These are phyloP conservation scores for Starmerella khaoyaiensis DNA, from an alignment of 805 yeast genomes.

Conservation along the genomic window DNA sequence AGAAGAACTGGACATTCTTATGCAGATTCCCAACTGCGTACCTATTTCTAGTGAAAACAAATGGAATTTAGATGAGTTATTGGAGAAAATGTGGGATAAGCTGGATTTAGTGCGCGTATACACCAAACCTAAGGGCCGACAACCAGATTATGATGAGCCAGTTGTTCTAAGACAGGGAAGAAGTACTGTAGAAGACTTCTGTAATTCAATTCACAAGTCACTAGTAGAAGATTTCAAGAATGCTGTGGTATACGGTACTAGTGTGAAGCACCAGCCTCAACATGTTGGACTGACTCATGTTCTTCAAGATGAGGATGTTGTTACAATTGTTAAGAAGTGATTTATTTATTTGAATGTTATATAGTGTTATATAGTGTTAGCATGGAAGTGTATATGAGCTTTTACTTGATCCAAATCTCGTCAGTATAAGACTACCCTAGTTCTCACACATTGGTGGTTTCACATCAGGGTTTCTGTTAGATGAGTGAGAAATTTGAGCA, in stretches of 20 bases:
- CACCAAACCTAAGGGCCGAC: constrained; percentile 89
- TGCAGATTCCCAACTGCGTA: constrained; percentile 91
- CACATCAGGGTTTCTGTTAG: too few relatives aligned
- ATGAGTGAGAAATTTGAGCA: too few relatives aligned
- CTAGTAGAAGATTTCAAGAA: constrained; percentile 85
- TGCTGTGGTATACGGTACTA: constrained; percentile 93
- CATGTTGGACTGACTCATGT: constrained; percentile 77
- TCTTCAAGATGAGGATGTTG: constrained; percentile 92
- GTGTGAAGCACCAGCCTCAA: constrained; percentile 97
- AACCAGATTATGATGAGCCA: constrained; percentile 92
- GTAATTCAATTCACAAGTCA: constrained; percentile 86
- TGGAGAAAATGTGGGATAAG: constrained; percentile 92
- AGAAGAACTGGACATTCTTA: constrained; percentile 80
- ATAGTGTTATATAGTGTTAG: too few relatives aligned
- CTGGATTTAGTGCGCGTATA: constrained; percentile 86
- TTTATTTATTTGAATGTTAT: background rate
- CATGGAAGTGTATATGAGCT: too few relatives aligned
- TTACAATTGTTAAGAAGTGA: constrained; percentile 71
- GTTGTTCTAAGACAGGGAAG: constrained; percentile 76
- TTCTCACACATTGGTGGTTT: too few relatives aligned
- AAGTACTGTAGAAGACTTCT: constrained; percentile 83
- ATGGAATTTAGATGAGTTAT: constrained; percentile 91
- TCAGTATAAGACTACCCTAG: too few relatives aligned
- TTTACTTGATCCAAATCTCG: too few relatives aligned
- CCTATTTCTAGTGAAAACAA: constrained; percentile 93